Evolutionary conservation across 2,329 filamentous ascomycete genomes (phyloP).

Genomic region (Falciphora oryzae): DNA sequence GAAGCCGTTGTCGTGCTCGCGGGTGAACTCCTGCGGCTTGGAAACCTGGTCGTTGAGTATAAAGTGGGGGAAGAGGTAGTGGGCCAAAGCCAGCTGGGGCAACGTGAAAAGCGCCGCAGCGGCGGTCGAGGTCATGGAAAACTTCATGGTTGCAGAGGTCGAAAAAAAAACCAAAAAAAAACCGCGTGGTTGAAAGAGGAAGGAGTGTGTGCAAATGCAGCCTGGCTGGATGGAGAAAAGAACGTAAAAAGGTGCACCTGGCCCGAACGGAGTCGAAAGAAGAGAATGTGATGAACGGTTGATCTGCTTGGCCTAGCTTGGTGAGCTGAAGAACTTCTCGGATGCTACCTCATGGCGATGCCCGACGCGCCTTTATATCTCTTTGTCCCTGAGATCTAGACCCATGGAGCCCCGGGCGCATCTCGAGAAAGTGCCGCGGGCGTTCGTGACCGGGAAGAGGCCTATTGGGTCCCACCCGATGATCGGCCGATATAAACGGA

Average conservation of each 20-base stretch:
- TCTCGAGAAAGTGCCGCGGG: neutral
- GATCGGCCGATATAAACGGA: neutral
- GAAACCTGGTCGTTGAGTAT: conserved; percentile 19
- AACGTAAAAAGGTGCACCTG: neutral
- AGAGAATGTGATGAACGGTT: neutral
- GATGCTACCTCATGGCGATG: neutral
- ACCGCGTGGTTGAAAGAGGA: neutral
- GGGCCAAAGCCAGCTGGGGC: conserved; percentile 21
- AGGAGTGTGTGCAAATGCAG: neutral
- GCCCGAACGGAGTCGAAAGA: neutral
- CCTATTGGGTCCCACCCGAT: neutral
- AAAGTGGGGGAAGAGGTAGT: conserved; percentile 25
- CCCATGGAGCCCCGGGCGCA: neutral
- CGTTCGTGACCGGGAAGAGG: neutral
- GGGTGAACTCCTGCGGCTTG: conserved; percentile 19
- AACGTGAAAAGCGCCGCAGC: neutral
- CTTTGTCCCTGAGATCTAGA: neutral
- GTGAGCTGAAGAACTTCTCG: neutral
- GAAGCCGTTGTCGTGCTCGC: conserved; percentile 18
- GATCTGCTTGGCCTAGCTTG: neutral
- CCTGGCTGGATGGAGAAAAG: neutral
- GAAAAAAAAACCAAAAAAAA: neutral
- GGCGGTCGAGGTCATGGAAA: neutral
- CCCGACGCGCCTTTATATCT: neutral
- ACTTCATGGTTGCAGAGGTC: neutral